phyloP scores from a whole-genome alignment of 805 yeast species.

The Candida michaelii region DNA sequence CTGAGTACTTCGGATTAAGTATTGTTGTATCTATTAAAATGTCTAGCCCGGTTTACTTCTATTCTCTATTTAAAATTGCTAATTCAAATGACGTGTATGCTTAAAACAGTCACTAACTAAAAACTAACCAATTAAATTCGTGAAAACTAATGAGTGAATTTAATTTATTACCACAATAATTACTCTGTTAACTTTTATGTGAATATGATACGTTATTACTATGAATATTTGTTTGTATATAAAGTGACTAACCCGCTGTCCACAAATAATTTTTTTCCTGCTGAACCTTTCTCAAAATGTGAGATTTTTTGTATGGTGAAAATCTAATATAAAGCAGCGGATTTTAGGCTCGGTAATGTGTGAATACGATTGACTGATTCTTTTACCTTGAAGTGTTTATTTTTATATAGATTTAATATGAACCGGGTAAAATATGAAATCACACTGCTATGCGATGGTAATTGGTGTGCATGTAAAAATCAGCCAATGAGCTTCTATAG shows the following conservation, averaged over 20 bases:
- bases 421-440: no score
- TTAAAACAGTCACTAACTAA: neutral
- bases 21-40: no score
- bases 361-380: no score
- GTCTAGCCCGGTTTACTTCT: no score
- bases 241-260: conserved; percentile 3
- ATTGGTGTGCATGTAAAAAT: neutral
- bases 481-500: neutral
- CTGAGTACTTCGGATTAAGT: no score
- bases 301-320: neutral
- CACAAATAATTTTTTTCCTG: conserved; percentile 8
- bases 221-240: neutral
- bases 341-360: no score
- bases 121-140: neutral
- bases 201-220: neutral
- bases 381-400: no score
- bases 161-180: neutral
- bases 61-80: neutral
- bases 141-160: no score
- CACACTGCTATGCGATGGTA: no score
- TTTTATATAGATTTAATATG: no score
- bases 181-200: neutral
- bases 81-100: neutral
- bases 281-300: conserved; percentile 1
- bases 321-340: no score